Evolutionary conservation across 306 rosid species (phyloP).

Genomic region (Clitoria ternatea): DNA sequence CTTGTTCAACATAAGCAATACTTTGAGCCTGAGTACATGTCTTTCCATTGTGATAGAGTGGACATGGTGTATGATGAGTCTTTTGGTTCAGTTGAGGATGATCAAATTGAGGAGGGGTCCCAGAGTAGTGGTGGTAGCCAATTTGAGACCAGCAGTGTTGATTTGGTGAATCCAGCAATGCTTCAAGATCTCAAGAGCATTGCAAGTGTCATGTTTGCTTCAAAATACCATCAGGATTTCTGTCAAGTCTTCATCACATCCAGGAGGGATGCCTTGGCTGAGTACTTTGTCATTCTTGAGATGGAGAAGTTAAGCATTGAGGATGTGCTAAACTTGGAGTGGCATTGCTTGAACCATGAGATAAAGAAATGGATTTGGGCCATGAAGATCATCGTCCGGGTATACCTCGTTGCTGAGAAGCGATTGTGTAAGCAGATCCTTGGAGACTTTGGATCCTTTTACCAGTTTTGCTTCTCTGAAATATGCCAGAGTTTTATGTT

Average conservation of each 20-base stretch:
- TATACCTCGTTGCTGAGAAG: conserved; percentile 51
- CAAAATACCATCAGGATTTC: conserved; percentile 53
- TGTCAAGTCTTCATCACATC: conserved; percentile 40
- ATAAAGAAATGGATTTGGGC: conserved; percentile 54
- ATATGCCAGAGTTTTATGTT: conserved; percentile 38
- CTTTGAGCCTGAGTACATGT: conserved; percentile 46
- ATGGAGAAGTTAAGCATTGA: conserved; percentile 51
- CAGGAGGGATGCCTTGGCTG: conserved; percentile 51
- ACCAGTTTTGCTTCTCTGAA: conserved; percentile 43
- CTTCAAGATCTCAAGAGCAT: conserved; percentile 50
- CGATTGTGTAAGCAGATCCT: conserved; percentile 48
- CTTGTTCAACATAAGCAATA: conserved; percentile 48
- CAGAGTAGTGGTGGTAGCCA: conserved; percentile 5
- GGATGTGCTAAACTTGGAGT: conserved; percentile 47
- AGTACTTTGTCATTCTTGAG: conserved; percentile 42
- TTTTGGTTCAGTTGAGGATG: conserved; percentile 44
- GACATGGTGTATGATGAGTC: conserved; percentile 36
- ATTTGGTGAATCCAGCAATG: conserved; percentile 44
- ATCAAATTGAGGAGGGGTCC: conserved; percentile 18
- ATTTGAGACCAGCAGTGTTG: conserved; percentile 19
- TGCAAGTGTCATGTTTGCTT: conserved; percentile 56
- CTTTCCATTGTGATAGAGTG: conserved; percentile 35
- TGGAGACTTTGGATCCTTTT: conserved; percentile 38
- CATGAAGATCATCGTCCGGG: conserved; percentile 44
- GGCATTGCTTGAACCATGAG: conserved; percentile 41